phyloP scores from a whole-genome alignment of 169 alveolate genomes.

The Plasmodium gallinaceum region DNA sequence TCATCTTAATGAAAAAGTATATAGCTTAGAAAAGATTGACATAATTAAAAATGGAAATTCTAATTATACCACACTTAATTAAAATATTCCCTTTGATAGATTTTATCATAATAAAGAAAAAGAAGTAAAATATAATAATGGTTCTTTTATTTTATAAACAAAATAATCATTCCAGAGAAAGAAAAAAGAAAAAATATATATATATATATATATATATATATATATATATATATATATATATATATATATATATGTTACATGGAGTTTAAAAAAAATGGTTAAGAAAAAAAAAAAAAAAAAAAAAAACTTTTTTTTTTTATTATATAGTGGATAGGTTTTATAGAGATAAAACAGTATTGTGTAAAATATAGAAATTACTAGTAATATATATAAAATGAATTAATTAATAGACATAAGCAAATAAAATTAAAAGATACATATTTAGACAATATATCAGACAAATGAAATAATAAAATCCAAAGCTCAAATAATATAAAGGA shows the following conservation, averaged over 20 bases:
- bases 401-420: too few relatives aligned
- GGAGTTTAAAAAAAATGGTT: background rate
- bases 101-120: background rate
- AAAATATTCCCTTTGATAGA: background rate
- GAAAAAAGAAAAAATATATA: background rate
- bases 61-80: background rate
- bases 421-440: too few relatives aligned
- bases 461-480: too few relatives aligned
- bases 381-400: too few relatives aligned
- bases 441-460: too few relatives aligned
- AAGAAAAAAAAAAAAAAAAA: slow-evolving; percentile 13
- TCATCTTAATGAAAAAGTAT: slow-evolving; percentile 34
- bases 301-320: background rate
- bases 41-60: slow-evolving; percentile 5
- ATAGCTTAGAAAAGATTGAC: slow-evolving; percentile 46
- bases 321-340: too few relatives aligned
- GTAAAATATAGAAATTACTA: too few relatives aligned
- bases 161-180: background rate
- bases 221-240: background rate
- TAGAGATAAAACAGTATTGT: too few relatives aligned
- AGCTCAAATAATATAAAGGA: too few relatives aligned
- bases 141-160: background rate
- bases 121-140: background rate
- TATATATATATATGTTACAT: background rate
- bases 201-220: background rate